Evolutionary conservation across 768 basidiomycete genomes (phyloP).

Genomic region (Hypholoma fasciculare): DNA sequence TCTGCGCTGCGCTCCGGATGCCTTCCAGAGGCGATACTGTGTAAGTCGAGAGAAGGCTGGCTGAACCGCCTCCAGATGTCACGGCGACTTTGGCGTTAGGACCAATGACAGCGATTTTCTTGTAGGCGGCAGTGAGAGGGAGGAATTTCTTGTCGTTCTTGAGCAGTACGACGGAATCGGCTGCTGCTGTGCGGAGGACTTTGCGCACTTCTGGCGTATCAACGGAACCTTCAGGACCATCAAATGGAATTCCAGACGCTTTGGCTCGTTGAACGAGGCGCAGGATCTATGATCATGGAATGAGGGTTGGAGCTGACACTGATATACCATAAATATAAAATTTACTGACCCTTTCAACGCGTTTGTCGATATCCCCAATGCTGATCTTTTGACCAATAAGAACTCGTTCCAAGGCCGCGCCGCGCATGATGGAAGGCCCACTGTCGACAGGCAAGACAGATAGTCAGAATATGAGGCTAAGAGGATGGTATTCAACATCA

Average conservation of each 20-base stretch:
- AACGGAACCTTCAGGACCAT: conserved; percentile 43
- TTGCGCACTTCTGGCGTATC: conserved; percentile 48
- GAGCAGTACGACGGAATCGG: conserved; percentile 56
- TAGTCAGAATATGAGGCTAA: too few relatives aligned
- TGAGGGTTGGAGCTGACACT: not conserved
- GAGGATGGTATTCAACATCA: not conserved
- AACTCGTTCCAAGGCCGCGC: conserved; percentile 40
- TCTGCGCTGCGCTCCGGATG: conserved; percentile 41
- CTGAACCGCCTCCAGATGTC: conserved; percentile 63
- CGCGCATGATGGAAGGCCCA: conserved; percentile 50
- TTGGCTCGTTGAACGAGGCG: conserved; percentile 46
- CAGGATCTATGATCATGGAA: conserved; percentile 36
- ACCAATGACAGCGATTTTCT: conserved; percentile 61
- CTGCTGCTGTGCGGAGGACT: conserved; percentile 50
- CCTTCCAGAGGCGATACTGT: conserved; percentile 59
- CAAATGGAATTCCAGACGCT: conserved; percentile 55
- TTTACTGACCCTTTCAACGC: conserved; percentile 31
- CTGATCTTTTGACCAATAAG: conserved; percentile 43
- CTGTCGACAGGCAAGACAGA: conserved; percentile 34
- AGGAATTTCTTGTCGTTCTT: conserved; percentile 58
- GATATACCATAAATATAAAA: not conserved
- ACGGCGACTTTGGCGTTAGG: conserved; percentile 56
- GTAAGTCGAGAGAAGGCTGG: conserved; percentile 50
- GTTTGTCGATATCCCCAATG: conserved; percentile 38
- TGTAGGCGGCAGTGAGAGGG: conserved; percentile 38